These are phyloP conservation scores for Melanogaster broomeanus DNA, from an alignment of 768 basidiomycete genomes.

Conservation along the genomic window DNA sequence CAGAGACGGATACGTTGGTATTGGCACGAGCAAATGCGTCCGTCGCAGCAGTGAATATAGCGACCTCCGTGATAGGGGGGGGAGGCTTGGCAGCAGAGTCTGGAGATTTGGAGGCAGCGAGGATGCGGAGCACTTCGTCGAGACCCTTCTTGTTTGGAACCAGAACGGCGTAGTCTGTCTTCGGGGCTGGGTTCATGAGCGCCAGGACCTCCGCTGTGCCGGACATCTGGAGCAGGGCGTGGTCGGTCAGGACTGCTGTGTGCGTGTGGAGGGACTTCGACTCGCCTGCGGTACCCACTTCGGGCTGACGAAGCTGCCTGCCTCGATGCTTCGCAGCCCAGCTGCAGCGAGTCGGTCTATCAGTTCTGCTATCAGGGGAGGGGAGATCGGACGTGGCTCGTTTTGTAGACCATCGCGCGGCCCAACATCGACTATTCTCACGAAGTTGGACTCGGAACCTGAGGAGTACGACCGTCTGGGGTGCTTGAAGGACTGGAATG, in stretches of 20 bases:
- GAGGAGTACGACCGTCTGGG: slow-evolving; percentile 3
- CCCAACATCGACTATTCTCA: slow-evolving; percentile 81
- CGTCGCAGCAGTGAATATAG: slow-evolving; percentile 87
- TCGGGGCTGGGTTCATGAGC: slow-evolving; percentile 50
- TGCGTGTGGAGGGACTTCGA: background rate
- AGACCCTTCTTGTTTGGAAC: slow-evolving; percentile 81
- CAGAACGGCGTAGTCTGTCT: slow-evolving; percentile 75
- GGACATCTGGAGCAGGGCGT: slow-evolving; percentile 63
- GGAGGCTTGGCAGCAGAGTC: slow-evolving; percentile 35
- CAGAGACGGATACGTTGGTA: slow-evolving; percentile 71
- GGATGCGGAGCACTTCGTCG: slow-evolving; percentile 62
- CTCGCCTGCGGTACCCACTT: slow-evolving; percentile 91
- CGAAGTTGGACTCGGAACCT: slow-evolving; percentile 18
- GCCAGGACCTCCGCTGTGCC: slow-evolving; percentile 78
- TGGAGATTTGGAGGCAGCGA: slow-evolving; percentile 33
- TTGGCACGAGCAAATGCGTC: slow-evolving; percentile 87
- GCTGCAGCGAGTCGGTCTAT: slow-evolving; percentile 72
- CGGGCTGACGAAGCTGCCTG: slow-evolving; percentile 89
- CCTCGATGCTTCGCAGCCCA: slow-evolving; percentile 72
- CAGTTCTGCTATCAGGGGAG: slow-evolving; percentile 75
- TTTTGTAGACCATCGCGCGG: slow-evolving; percentile 94
- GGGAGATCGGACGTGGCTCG: slow-evolving; percentile 71
- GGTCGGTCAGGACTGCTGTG: background rate
- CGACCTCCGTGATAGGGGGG: slow-evolving; percentile 76
- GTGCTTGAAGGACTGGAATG: background rate